A percentile compares a stretch with the other conserved stretches of the same genome.
Conservation (phyloP, 106 monocot species). For the Alisma plantagoaquatica region DNA sequence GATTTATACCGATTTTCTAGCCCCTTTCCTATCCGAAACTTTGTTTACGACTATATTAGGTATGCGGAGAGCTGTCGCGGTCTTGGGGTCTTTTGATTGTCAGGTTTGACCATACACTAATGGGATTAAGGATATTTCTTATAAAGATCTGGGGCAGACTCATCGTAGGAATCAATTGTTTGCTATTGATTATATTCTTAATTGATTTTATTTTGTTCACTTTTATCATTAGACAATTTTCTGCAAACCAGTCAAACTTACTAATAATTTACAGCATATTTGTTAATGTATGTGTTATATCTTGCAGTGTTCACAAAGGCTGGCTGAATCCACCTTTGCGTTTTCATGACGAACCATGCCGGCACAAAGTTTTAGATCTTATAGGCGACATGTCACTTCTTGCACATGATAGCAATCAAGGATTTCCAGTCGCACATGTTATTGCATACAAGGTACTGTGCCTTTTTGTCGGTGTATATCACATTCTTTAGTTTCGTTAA, state of each 20-base stretch:
- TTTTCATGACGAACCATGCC: conserved; percentile 84
- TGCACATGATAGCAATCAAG: conserved; percentile 72
- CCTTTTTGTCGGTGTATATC: neutral
- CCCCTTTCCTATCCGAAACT: too few relatives aligned
- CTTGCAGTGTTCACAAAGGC: conserved; percentile 39
- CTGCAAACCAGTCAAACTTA: neutral
- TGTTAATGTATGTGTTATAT: neutral
- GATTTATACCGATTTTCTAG: too few relatives aligned
- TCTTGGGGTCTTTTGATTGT: too few relatives aligned
- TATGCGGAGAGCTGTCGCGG: too few relatives aligned
- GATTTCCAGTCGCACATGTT: conserved; percentile 72
- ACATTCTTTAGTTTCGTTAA: too few relatives aligned
- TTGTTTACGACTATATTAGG: too few relatives aligned
- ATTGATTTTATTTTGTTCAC: neutral
- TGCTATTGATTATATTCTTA: too few relatives aligned
- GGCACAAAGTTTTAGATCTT: conserved; percentile 86
- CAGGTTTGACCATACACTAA: too few relatives aligned
- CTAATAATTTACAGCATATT: neutral
- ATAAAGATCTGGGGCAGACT: too few relatives aligned
- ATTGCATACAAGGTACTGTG: conserved; percentile 79
- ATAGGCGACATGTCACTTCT: conserved; percentile 92
- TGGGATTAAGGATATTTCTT: too few relatives aligned
- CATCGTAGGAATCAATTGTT: too few relatives aligned
- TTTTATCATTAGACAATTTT: neutral
- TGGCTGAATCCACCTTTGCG: conserved; percentile 89